These are phyloP conservation scores for Tulasnella sp. DNA, from an alignment of 768 basidiomycete genomes.

Conservation along the genomic window DNA sequence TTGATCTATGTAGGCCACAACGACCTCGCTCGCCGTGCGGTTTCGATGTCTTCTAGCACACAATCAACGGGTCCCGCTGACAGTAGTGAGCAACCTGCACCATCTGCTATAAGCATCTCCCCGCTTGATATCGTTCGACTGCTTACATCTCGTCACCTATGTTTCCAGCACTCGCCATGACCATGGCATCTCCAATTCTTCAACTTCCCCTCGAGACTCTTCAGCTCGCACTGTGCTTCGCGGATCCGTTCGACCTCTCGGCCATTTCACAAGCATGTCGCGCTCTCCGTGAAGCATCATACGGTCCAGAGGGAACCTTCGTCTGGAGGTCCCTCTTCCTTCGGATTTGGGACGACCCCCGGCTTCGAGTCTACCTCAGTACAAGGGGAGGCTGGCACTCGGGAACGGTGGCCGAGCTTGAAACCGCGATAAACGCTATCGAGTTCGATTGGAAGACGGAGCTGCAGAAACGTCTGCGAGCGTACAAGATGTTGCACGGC, in stretches of 20 bases:
- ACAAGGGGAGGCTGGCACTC: slow-evolving; percentile 15
- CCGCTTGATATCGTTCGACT: background rate
- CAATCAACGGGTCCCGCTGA: background rate
- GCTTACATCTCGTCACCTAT: background rate
- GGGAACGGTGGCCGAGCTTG: slow-evolving; percentile 7
- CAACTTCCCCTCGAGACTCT: slow-evolving; percentile 46
- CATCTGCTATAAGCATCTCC: background rate
- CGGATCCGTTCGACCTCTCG: slow-evolving; percentile 47
- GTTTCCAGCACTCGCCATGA: background rate
- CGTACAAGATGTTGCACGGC: slow-evolving; percentile 32
- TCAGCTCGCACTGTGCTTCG: slow-evolving; percentile 45
- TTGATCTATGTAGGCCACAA: background rate
- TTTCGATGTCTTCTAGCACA: background rate
- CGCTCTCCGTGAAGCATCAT: slow-evolving; percentile 37
- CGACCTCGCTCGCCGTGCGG: background rate
- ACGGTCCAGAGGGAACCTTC: slow-evolving; percentile 40
- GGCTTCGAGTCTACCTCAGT: slow-evolving; percentile 18
- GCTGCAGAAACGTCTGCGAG: slow-evolving; percentile 39
- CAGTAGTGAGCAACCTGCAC: background rate
- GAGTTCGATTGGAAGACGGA: slow-evolving; percentile 41
- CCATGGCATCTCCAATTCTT: slow-evolving; percentile 19
- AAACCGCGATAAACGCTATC: slow-evolving; percentile 3
- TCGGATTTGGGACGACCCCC: slow-evolving; percentile 55
- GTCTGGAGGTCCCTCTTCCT: slow-evolving; percentile 63
- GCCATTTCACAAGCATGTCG: slow-evolving; percentile 46